These are phyloP conservation scores for Malassezia slooffiae DNA, from an alignment of 1,284 basidiomycete genomes.

Conservation along the genomic window DNA sequence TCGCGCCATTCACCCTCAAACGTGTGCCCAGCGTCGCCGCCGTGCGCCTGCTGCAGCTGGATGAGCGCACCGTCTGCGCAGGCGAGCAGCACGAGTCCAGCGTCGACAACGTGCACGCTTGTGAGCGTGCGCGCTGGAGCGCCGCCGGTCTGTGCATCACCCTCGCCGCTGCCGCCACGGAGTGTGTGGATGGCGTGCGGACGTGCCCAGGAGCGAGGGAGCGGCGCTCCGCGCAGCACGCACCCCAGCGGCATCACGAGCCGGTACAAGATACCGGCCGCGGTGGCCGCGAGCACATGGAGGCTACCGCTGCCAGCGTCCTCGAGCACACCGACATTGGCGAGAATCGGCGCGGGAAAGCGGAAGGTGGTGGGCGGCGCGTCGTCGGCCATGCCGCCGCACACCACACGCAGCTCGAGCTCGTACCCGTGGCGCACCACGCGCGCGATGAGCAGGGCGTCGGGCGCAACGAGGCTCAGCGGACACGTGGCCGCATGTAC, in stretches of 20 bases:
- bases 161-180: slow-evolving; percentile 13
- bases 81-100: slow-evolving; percentile 27
- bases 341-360: slow-evolving; percentile 29
- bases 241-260: slow-evolving; percentile 20
- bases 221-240: slow-evolving; percentile 19
- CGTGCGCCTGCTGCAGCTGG: slow-evolving; percentile 23
- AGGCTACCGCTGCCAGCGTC: slow-evolving; percentile 19
- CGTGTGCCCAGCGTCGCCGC: neutral
- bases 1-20: slow-evolving; percentile 29
- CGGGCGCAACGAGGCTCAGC: slow-evolving; percentile 2
- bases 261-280: slow-evolving; percentile 26
- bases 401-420: slow-evolving; percentile 20
- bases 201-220: slow-evolving; percentile 21
- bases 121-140: slow-evolving; percentile 3
- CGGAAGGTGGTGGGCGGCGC: slow-evolving; percentile 17
- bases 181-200: slow-evolving; percentile 25
- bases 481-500: slow-evolving; percentile 7
- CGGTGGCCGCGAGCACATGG: slow-evolving; percentile 26
- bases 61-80: slow-evolving; percentile 35
- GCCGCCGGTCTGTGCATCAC: slow-evolving; percentile 10
- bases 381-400: neutral
- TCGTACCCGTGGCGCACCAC: slow-evolving; percentile 21
- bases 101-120: slow-evolving; percentile 24
- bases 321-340: slow-evolving; percentile 22
- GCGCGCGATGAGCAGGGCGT: slow-evolving; percentile 23